Percentiles rank a stretch among this genome's conserved stretches.
These are phyloP conservation scores for Calamus simplicifolius DNA, from an alignment of 176 grass and related monocot species.

Conservation along the genomic window DNA sequence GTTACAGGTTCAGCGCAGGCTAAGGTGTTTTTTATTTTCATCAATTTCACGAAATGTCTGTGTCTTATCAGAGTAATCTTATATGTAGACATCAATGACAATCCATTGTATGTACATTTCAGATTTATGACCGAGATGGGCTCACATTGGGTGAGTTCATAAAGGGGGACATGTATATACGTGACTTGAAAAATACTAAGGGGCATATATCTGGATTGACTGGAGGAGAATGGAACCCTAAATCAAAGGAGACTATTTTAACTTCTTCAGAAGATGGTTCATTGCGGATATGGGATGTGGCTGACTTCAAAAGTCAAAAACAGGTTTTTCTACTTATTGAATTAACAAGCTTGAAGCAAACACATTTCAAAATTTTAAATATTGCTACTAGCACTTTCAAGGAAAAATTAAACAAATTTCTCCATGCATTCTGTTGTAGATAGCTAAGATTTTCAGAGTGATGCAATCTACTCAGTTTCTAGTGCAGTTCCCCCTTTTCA, in stretches of 20 bases:
- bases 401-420: no score
- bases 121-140: conserved; percentile 96
- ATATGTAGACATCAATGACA: conserved; percentile 13
- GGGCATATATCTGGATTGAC: conserved; percentile 94
- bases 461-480: no score
- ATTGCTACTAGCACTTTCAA: no score
- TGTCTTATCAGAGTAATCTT: not conserved
- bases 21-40: conserved; percentile 48
- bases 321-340: conserved; percentile 40
- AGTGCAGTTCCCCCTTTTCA: no score
- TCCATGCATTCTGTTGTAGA: no score
- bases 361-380: no score
- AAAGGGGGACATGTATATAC: conserved; percentile 98
- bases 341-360: not conserved
- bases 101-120: conserved; percentile 19
- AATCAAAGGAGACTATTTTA: conserved; percentile 89
- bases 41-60: not conserved
- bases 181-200: conserved; percentile 97
- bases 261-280: conserved; percentile 99
- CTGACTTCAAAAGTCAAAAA: conserved; percentile 88
- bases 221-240: conserved; percentile 94
- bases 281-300: conserved; percentile 90
- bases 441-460: no score
- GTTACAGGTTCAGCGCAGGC: conserved; percentile 93
- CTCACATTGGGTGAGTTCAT: conserved; percentile 89